Conservation (phyloP, 129 eudicot genomes). For the Pseudognaphalium luteoalbum region DNA sequence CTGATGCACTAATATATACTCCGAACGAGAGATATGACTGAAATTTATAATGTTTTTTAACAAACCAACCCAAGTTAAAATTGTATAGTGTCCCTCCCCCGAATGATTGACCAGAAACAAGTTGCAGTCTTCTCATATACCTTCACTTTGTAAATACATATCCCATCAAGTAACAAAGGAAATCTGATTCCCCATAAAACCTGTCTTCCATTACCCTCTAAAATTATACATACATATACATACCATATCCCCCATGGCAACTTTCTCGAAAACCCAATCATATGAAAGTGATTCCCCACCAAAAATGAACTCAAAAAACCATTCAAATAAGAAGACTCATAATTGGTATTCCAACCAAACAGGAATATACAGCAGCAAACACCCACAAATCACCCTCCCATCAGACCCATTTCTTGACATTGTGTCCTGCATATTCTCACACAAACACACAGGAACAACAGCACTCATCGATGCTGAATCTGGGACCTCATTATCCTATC, state of each 20-base stretch:
- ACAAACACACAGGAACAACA: slow-evolving; percentile 46
- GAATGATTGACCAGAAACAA: too few relatives aligned
- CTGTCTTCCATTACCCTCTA: too few relatives aligned
- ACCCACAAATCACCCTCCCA: slow-evolving; percentile 50
- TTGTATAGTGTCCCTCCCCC: too few relatives aligned
- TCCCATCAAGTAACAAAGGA: too few relatives aligned
- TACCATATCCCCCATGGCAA: slow-evolving; percentile 6
- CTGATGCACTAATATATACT: too few relatives aligned
- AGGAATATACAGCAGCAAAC: slow-evolving; percentile 64
- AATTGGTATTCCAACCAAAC: slow-evolving; percentile 54
- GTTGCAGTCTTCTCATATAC: too few relatives aligned
- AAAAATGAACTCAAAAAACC: not conserved
- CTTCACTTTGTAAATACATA: too few relatives aligned
- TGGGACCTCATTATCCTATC: slow-evolving; percentile 51
- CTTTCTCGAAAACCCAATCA: slow-evolving; percentile 17
- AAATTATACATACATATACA: too few relatives aligned
- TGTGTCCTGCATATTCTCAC: slow-evolving; percentile 65
- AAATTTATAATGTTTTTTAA: too few relatives aligned
- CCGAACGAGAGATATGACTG: too few relatives aligned
- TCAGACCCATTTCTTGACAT: slow-evolving; percentile 59
- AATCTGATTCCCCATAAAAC: too few relatives aligned
- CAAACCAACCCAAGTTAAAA: too few relatives aligned
- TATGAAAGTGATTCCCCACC: not conserved
- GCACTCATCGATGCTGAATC: slow-evolving; percentile 72
- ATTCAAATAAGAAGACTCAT: not conserved